Base-by-base conservation (phyloP, 192 early-diverging fungal species). In the Haplosporangium gracile region DNA sequence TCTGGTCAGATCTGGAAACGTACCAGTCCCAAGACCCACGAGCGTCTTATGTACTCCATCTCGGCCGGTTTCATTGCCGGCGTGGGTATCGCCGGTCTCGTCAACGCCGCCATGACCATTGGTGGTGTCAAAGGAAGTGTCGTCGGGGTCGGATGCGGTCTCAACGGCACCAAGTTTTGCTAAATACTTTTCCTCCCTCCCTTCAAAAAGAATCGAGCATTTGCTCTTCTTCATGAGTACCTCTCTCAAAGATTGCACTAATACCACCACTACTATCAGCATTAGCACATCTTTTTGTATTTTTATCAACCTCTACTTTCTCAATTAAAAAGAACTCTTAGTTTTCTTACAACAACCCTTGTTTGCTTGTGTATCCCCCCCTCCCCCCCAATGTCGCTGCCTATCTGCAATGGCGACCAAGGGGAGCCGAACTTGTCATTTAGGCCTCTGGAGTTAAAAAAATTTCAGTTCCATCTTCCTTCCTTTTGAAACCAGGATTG, bases 1-100 rank as follows among this genome's bases (percentile, higher is more conserved):
- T 75, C 83, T 68, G 82, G 83, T 20, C 51, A 77, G 55, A 79
- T 92, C 81, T 92, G 91, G 91, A 82, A 87, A 42, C 77, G 81
- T 3, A 10, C 82, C 26, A 76, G 69, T 71, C 60, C 51, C 32
- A 70, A 29, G n/a, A 42, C 69, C 9, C 83, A 83, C 40, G 89
- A 90, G 32, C 72, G 87, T 22, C 87, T 88, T 32, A 89, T 91
- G 87, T 87, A 90, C 74, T 72, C 77, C 70, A 79, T 82, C 72
- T 89, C 92, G 45, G 86, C 87, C 71, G 92, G 92, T 70, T 29
- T 91, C 36, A 90, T 92, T 71, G 89, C 87, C 39, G 92, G 92
- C 51, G 81, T 89, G 45, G 92, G 92, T 83, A 91, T 92, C 57
- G 71, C 89, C 40, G 91, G 83, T 42, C 78, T 91, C 49, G 11